phyloP scores from a whole-genome alignment of 2,329 filamentous ascomycete genomes.

The Sporothrix pseudoabietina region DNA sequence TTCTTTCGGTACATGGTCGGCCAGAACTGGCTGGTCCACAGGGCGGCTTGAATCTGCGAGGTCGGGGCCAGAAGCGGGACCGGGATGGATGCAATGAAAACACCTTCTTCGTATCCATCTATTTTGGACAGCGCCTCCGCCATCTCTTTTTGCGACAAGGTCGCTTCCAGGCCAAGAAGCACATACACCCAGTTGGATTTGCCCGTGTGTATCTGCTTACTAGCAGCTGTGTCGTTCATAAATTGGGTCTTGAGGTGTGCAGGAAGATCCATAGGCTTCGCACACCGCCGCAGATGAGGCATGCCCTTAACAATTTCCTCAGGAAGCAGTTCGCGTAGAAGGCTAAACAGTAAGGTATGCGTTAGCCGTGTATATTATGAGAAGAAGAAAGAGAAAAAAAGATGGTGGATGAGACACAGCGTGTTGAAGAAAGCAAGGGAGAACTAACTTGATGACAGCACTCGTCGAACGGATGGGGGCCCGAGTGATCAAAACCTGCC shows the following conservation, averaged over 20 bases:
- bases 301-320: constrained; percentile 65
- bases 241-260: constrained; percentile 63
- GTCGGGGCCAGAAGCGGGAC: constrained; percentile 75
- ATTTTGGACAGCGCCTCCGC: constrained; percentile 50
- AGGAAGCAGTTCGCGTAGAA: constrained; percentile 58
- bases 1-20: constrained; percentile 84
- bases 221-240: constrained; percentile 59
- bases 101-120: constrained; percentile 53
- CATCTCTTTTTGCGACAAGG: constrained; percentile 58
- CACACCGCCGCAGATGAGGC: constrained; percentile 74
- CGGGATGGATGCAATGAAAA: constrained; percentile 64
- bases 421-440: neutral
- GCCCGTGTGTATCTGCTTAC: constrained; percentile 59
- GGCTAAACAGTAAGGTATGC: constrained; percentile 43
- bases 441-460: constrained; percentile 68
- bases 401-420: neutral
- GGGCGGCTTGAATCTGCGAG: constrained; percentile 71
- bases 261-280: constrained; percentile 69
- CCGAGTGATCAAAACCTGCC: constrained; percentile 70
- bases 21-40: constrained; percentile 79
- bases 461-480: constrained; percentile 73
- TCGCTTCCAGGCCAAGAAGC: constrained; percentile 55
- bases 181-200: constrained; percentile 65
- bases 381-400: too few species aligned
- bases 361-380: neutral